A percentile compares a stretch with the other conserved stretches of the same genome.
These are phyloP conservation scores for Hymenoscyphus linearis DNA, from an alignment of 2,329 filamentous ascomycete genomes.

Conservation along the genomic window DNA sequence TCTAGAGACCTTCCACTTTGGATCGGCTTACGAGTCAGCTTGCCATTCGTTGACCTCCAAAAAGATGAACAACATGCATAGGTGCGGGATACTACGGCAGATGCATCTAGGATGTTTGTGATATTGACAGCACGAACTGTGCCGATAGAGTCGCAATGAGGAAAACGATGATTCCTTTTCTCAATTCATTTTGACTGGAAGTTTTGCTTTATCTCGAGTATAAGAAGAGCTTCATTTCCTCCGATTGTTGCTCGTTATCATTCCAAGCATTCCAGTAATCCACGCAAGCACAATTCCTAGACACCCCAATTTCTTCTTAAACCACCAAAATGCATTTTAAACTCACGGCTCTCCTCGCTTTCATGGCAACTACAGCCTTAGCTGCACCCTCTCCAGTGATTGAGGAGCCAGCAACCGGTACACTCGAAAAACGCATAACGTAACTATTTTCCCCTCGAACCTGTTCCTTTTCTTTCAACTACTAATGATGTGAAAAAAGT, in stretches of 20 bases:
- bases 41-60: neutral
- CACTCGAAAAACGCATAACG: conserved; percentile 1
- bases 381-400: neutral
- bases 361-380: neutral
- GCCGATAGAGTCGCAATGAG: neutral
- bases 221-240: neutral
- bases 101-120: neutral
- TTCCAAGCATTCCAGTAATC: neutral
- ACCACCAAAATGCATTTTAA: neutral
- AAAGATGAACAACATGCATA: neutral
- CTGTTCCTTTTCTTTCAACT: neutral
- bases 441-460: neutral
- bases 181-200: neutral
- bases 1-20: neutral
- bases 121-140: neutral
- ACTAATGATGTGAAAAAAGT: neutral
- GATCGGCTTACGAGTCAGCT: conserved; percentile 2
- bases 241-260: neutral
- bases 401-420: neutral
- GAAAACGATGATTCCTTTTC: neutral
- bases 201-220: neutral
- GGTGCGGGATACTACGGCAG: neutral
- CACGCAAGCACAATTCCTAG: neutral
- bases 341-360: neutral
- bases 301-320: neutral